Conservation (phyloP, 1,139 yeast genomes). For the Kodamaea anthophila region DNA sequence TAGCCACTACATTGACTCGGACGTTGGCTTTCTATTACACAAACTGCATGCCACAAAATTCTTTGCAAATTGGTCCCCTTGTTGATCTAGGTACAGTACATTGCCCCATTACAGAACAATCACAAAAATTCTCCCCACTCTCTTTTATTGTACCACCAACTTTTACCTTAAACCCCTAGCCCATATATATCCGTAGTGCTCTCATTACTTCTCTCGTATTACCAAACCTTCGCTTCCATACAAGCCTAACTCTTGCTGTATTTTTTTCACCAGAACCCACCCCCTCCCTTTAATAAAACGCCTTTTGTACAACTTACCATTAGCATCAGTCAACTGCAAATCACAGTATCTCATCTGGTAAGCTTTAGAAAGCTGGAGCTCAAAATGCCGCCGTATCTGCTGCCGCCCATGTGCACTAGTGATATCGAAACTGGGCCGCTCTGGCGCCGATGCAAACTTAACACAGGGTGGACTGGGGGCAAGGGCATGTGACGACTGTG, state of each 20-base stretch:
- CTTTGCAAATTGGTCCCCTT: too few relatives aligned
- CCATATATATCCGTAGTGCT: too few relatives aligned
- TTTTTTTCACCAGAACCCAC: conserved; percentile 9
- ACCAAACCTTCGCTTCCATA: conserved; percentile 4
- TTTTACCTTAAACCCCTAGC: too few relatives aligned
- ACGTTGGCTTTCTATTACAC: too few relatives aligned
- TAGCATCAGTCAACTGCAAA: conserved; percentile 1
- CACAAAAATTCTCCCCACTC: too few relatives aligned
- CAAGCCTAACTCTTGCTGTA: conserved; percentile 7
- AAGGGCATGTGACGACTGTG: too few relatives aligned
- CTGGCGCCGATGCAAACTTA: not conserved
- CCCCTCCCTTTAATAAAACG: conserved; percentile 10
- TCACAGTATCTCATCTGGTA: conserved; percentile 3
- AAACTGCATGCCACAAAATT: too few relatives aligned
- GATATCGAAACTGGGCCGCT: conserved; percentile 5
- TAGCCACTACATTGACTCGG: too few relatives aligned
- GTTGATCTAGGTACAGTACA: too few relatives aligned
- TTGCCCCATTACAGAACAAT: too few relatives aligned
- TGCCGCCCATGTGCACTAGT: conserved; percentile 5
- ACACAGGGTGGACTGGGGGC: too few relatives aligned
- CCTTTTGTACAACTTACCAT: conserved; percentile 7
- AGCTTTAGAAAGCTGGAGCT: conserved; percentile 1
- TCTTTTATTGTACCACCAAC: too few relatives aligned
- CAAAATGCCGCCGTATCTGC: conserved; percentile 4
- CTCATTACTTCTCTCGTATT: not conserved